Base-by-base conservation (phyloP, 139 green algal genomes). In the Medakamo hakoo region DNA sequence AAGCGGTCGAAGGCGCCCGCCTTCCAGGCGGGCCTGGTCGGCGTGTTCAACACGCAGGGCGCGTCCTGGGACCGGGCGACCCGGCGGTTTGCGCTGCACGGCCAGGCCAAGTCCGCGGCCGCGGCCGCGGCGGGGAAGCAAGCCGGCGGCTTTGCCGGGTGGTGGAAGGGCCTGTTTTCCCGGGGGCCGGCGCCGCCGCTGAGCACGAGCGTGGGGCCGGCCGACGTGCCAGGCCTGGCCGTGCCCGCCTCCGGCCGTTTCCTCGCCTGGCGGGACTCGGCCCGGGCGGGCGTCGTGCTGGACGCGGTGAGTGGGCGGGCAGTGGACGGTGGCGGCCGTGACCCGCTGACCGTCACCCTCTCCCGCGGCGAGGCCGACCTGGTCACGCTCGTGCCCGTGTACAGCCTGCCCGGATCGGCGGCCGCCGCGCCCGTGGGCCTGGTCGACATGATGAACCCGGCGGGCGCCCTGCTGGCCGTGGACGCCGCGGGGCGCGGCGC, bases 21-120 rank as follows among this genome's bases (percentile, higher is more conserved):
- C 28, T 70, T 66, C 64, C 71, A n/a, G n/a, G 40, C 19, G 18
- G 82, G 77, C 26, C 71, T 93, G 31, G 79, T 96, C 49, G 87
- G 78, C 4, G 70, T 80, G 3, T 93, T 94, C 76, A 86, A 94
- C 77, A 65, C 94, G 56, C 88, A 95, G 71, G 88, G 88, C 62
- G 71, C 84, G 24, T 72, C 64, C 30, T 94, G 82, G 80, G 73
- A 84, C 58, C 78, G 86, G 30, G 22, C 14, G 3, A 66, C 64
- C 22, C 78, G 88, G 30, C 80, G 84, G 68, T 94, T 89, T 73
- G 64, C 71, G 28, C 75, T 75, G 4, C 80, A 92, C 49, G 68
- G 83, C 64, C 23, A 22, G 24, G 25, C 30, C 61, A n/a, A n/a
- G 61, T 4, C 28, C 49, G 1, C 5, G 31, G 0, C 27, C 48